phyloP scores from a whole-genome alignment of 495 filamentous ascomycete genomes.

The Pseudotulostoma volvatum region DNA sequence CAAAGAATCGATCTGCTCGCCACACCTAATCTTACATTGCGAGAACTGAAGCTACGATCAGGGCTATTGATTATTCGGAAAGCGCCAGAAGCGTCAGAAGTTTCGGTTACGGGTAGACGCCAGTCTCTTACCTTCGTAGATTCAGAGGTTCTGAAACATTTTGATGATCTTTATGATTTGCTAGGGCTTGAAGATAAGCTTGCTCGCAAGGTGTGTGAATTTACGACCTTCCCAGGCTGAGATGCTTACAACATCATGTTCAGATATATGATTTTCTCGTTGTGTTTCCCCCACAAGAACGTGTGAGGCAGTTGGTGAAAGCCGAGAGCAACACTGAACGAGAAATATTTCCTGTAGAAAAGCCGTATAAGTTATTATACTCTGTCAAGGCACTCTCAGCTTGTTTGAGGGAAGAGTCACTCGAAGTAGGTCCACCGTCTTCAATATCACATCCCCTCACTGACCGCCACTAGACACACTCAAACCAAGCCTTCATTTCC shows the following conservation, averaged over 20 bases:
- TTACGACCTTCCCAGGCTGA: neutral
- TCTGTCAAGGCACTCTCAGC: slow-evolving; percentile 45
- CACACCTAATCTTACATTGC: slow-evolving; percentile 20
- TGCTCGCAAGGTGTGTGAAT: slow-evolving; percentile 41
- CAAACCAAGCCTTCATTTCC: slow-evolving; percentile 22
- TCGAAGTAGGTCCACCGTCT: slow-evolving; percentile 17
- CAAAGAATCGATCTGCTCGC: slow-evolving; percentile 30
- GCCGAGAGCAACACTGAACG: slow-evolving; percentile 33
- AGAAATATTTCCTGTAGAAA: slow-evolving; percentile 48
- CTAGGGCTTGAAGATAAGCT: slow-evolving; percentile 59
- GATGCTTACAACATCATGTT: slow-evolving; percentile 4
- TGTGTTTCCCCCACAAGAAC: slow-evolving; percentile 53
- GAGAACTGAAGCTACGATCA: slow-evolving; percentile 32
- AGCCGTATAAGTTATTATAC: slow-evolving; percentile 62
- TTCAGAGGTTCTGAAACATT: slow-evolving; percentile 64
- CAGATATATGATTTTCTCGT: slow-evolving; percentile 61
- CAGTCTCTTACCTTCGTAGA: slow-evolving; percentile 40
- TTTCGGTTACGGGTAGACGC: slow-evolving; percentile 11
- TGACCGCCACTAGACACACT: slow-evolving; percentile 11
- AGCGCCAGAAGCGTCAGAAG: slow-evolving; percentile 22
- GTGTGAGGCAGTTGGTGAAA: slow-evolving; percentile 40
- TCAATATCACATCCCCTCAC: slow-evolving; percentile 2
- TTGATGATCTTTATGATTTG: slow-evolving; percentile 69
- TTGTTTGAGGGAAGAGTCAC: slow-evolving; percentile 30
- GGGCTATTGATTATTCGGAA: slow-evolving; percentile 44